These are phyloP conservation scores for Suillus placidus DNA, from an alignment of 768 basidiomycete genomes.

Conservation along the genomic window DNA sequence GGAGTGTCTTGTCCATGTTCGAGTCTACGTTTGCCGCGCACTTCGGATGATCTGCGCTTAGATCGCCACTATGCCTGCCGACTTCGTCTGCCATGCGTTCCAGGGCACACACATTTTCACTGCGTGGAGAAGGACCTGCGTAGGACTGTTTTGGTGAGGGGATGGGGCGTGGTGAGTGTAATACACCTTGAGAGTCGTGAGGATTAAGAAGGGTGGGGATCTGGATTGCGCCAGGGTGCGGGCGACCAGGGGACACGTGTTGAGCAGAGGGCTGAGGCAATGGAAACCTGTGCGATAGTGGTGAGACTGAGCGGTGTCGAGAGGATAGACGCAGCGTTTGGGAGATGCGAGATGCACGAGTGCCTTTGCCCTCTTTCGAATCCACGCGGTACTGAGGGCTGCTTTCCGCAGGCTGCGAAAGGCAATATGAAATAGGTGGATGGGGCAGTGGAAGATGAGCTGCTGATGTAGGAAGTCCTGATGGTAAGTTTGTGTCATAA, in stretches of 20 bases:
- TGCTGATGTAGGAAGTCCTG: constrained; percentile 40
- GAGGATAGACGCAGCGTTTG: constrained; percentile 60
- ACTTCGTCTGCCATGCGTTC: constrained; percentile 75
- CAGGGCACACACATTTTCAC: constrained; percentile 59
- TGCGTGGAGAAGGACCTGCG: constrained; percentile 26
- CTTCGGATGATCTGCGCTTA: constrained; percentile 28
- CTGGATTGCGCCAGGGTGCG: constrained; percentile 26
- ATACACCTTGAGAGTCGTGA: constrained; percentile 38
- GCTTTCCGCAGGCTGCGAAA: constrained; percentile 14
- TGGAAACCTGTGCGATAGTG: constrained; percentile 56
- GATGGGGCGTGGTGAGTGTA: constrained; percentile 70
- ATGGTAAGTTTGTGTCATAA: constrained; percentile 32
- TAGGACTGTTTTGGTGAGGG: constrained; percentile 66
- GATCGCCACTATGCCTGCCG: constrained; percentile 30
- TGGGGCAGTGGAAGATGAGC: constrained; percentile 34
- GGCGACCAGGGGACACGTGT: constrained; percentile 12
- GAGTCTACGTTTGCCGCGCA: constrained; percentile 26
- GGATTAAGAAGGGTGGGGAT: constrained; percentile 31
- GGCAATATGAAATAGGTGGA: constrained; percentile 28
- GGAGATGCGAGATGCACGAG: constrained; percentile 58
- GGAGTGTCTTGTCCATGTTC: constrained; percentile 60
- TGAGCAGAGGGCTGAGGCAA: constrained; percentile 30
- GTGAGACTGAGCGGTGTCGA: constrained; percentile 65
- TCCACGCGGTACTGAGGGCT: constrained; percentile 31
- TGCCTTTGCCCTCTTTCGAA: constrained; percentile 62